These are phyloP conservation scores for Scedosporium apiospermum DNA, from an alignment of 2,329 filamentous ascomycete species.

Conservation along the genomic window DNA sequence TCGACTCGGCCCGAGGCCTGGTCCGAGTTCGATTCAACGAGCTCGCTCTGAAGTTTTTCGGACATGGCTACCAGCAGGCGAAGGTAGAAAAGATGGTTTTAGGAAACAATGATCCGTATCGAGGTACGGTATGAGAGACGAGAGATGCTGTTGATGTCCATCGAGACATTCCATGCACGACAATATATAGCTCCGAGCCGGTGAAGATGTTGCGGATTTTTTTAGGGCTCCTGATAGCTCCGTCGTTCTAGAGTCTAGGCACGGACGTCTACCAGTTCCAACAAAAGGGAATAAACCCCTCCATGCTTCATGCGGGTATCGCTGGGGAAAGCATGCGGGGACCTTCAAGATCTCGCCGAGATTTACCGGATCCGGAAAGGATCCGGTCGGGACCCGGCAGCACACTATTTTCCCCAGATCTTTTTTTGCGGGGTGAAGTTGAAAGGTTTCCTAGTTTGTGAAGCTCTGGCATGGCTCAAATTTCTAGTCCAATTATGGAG, in stretches of 20 bases:
- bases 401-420: no score
- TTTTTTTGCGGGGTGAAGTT: no score
- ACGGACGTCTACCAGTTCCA: not conserved
- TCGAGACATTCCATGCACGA: not conserved
- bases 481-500: no score
- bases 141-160: not conserved
- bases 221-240: not conserved
- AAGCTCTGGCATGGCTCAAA: no score
- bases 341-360: not conserved
- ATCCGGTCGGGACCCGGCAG: not conserved
- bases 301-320: not conserved
- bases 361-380: not conserved
- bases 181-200: not conserved
- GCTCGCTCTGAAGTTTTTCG: no score
- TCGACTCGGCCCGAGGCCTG: not conserved
- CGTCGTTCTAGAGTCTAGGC: not conserved
- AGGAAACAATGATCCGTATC: no score
- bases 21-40: not conserved
- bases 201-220: not conserved
- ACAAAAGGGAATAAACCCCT: not conserved
- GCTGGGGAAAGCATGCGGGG: not conserved
- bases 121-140: no score
- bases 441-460: no score
- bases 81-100: no score
- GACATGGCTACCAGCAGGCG: no score